These are phyloP conservation scores for Myriosclerotinia duriaeana DNA, from an alignment of 2,329 filamentous ascomycete species.

Conservation along the genomic window DNA sequence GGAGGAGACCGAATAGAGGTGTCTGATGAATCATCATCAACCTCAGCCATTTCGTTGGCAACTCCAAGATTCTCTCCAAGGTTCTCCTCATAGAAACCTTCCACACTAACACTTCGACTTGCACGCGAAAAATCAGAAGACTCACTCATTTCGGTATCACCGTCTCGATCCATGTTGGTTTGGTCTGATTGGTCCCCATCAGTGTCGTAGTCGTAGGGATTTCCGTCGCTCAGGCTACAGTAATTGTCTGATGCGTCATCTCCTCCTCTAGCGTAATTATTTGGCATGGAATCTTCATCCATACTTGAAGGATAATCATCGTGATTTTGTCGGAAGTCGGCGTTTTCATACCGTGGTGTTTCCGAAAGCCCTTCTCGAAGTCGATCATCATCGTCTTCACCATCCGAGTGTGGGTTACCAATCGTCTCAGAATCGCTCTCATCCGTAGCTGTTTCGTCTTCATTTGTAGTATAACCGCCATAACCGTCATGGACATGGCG, in stretches of 20 bases:
- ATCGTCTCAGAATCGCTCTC: slow-evolving; percentile 38
- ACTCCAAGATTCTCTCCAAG: slow-evolving; percentile 35
- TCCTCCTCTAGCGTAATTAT: slow-evolving; percentile 1
- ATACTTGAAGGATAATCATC: slow-evolving; percentile 7
- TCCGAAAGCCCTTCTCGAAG: slow-evolving; percentile 32
- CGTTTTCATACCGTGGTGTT: slow-evolving; percentile 28
- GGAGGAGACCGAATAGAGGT: slow-evolving; percentile 33
- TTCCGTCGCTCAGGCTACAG: slow-evolving; percentile 14
- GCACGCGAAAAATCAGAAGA: slow-evolving; percentile 31
- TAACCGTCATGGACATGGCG: slow-evolving; percentile 25
- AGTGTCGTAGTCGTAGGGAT: slow-evolving; percentile 9
- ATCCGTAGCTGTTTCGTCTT: slow-evolving; percentile 29
- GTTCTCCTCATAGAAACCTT: slow-evolving; percentile 26
- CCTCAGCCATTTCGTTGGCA: slow-evolving; percentile 34
- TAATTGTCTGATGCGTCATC: slow-evolving; percentile 2
- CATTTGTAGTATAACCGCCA: slow-evolving; percentile 28
- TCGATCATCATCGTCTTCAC: slow-evolving; percentile 34
- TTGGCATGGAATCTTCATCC: slow-evolving; percentile 12
- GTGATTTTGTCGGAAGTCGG: slow-evolving; percentile 16
- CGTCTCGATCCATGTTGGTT: slow-evolving; percentile 38
- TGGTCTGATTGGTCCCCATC: slow-evolving; percentile 32
- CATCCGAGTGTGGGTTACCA: slow-evolving; percentile 33
- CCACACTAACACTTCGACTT: slow-evolving; percentile 23
- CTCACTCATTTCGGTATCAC: slow-evolving; percentile 42
- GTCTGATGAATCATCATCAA: slow-evolving; percentile 36